Evolutionary conservation across 1,284 basidiomycete genomes (phyloP).

Genomic region (Omphalotus olearius): DNA sequence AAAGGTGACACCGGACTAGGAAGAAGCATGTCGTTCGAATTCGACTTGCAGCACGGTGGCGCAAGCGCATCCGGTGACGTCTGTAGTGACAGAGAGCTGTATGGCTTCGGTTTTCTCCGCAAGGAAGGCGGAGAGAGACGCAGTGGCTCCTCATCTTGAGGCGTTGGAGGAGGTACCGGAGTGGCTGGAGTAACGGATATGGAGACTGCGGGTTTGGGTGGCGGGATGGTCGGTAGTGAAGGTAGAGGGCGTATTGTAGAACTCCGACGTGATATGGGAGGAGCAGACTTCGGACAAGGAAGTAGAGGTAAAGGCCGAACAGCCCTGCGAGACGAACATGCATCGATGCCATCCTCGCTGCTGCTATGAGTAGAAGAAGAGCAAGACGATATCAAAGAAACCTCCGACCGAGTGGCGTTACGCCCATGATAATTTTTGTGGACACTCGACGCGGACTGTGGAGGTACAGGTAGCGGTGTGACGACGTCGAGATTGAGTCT

Average conservation of each 20-base stretch:
- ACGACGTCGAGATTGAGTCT: not conserved
- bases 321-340: not conserved
- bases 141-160: not conserved
- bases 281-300: not conserved
- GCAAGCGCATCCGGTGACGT: not conserved
- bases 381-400: slow-evolving; percentile 6
- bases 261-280: not conserved
- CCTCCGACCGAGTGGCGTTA: not conserved
- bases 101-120: slow-evolving; percentile 1
- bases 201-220: not conserved
- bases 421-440: not conserved
- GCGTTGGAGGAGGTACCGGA: not conserved
- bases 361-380: not conserved
- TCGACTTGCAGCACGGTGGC: not conserved
- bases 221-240: not conserved
- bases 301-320: not conserved
- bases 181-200: slow-evolving; percentile 7
- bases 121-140: not conserved
- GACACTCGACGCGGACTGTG: not conserved
- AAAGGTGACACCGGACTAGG: slow-evolving; percentile 2
- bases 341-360: not conserved
- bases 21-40: not conserved
- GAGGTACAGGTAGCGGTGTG: not conserved
- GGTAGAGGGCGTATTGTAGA: not conserved
- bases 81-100: not conserved